Conservation (phyloP, 2,329 filamentous ascomycete genomes). For the Arthrobotrys sinensis region DNA sequence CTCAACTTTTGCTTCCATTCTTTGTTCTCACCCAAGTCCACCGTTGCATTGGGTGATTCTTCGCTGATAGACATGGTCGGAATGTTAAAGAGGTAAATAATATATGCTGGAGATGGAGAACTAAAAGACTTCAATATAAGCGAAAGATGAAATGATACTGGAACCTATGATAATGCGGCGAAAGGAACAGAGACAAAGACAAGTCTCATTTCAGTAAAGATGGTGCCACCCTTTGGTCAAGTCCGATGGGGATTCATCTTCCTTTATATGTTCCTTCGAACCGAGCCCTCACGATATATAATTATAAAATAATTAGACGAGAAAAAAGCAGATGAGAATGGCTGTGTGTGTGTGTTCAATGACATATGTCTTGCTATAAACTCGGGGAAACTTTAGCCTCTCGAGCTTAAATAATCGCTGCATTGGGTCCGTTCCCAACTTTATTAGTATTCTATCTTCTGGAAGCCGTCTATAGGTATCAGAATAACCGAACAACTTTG, state of each 20-base stretch:
- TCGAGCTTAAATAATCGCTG: conserved; percentile 43
- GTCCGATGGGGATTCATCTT: conserved; percentile 29
- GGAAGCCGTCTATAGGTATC: conserved; percentile 21
- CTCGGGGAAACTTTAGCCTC: conserved; percentile 27
- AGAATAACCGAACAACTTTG: conserved; percentile 43
- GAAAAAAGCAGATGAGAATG: neutral
- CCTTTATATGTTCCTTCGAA: conserved; percentile 43
- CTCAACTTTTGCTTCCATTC: conserved; percentile 41
- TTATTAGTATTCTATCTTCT: conserved; percentile 26
- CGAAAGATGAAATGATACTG: neutral
- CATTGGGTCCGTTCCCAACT: conserved; percentile 53
- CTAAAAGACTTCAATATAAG: neutral
- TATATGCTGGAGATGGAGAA: conserved; percentile 1
- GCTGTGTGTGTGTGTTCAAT: conserved; percentile 8
- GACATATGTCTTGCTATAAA: conserved; percentile 34
- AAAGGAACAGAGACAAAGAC: conserved; percentile 15
- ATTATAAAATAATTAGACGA: neutral
- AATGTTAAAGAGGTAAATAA: neutral
- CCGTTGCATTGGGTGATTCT: conserved; percentile 18
- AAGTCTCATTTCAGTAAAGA: conserved; percentile 2
- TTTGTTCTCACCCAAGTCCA: conserved; percentile 29
- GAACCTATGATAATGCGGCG: neutral
- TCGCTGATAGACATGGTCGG: conserved; percentile 43
- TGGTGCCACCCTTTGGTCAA: conserved; percentile 13
- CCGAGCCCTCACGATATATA: conserved; percentile 14